A percentile compares a stretch with the other conserved stretches of the same genome.
Evolutionary conservation across 2,329 filamentous ascomycete genomes (phyloP).

Genomic region (Zalaria sp.): DNA sequence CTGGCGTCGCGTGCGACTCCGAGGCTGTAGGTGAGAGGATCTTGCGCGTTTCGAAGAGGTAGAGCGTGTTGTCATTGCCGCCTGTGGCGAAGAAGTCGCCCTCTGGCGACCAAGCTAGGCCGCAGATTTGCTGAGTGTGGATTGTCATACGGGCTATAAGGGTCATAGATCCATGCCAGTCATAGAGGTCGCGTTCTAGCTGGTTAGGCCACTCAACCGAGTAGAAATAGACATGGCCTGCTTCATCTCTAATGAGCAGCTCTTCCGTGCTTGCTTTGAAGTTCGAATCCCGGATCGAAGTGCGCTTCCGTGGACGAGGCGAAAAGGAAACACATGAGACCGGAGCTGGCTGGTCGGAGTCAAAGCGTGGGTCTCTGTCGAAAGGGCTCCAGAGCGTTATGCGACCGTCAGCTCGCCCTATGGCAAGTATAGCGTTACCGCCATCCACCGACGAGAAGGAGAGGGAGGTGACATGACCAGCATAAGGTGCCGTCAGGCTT

Average conservation of each 20-base stretch:
- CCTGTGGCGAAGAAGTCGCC: constrained; percentile 71
- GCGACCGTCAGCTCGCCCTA: constrained; percentile 64
- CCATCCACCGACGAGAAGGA: constrained; percentile 75
- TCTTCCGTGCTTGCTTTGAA: constrained; percentile 58
- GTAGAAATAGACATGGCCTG: constrained; percentile 76
- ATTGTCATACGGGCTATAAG: constrained; percentile 63
- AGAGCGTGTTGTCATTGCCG: constrained; percentile 83
- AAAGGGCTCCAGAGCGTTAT: constrained; percentile 66
- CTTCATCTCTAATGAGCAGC: constrained; percentile 72
- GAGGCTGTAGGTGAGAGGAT: constrained; percentile 27
- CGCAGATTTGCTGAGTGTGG: constrained; percentile 84
- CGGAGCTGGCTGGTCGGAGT: constrained; percentile 55
- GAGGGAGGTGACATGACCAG: constrained; percentile 60
- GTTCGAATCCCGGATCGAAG: constrained; percentile 34
- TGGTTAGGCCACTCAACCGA: constrained; percentile 64
- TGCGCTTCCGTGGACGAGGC: constrained; percentile 41
- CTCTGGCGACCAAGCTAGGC: constrained; percentile 72
- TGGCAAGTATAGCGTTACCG: constrained; percentile 65
- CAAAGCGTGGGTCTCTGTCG: constrained; percentile 57
- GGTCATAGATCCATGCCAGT: constrained; percentile 66
- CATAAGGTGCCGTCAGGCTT: constrained; percentile 36
- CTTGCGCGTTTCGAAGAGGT: constrained; percentile 58
- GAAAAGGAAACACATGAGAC: constrained; percentile 75
- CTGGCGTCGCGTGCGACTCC: constrained; percentile 2
- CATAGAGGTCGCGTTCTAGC: constrained; percentile 48